These are phyloP conservation scores for Alopecurus myosuroides DNA, from an alignment of 176 grass and related monocot species.

Conservation along the genomic window DNA sequence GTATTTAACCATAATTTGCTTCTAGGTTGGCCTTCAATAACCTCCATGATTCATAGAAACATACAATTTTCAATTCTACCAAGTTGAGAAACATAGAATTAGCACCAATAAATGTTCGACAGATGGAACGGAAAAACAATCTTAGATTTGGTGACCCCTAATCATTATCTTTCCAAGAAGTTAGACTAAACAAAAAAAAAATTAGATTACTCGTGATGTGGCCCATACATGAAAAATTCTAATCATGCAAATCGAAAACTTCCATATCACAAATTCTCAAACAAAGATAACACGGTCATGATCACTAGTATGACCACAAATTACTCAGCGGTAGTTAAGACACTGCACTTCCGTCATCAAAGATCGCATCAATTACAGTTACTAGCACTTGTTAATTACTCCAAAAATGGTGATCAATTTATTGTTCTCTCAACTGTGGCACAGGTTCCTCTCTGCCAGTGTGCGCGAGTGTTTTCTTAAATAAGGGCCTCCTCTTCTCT, in stretches of 20 bases:
- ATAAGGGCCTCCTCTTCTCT: not conserved
- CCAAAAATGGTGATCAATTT: slow-evolving; percentile 14
- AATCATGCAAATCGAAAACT: not conserved
- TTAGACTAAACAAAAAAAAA: not conserved
- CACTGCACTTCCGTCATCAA: slow-evolving; percentile 5
- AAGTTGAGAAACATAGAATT: not conserved
- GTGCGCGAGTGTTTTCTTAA: slow-evolving; percentile 15
- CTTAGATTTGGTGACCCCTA: not conserved
- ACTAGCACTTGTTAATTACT: not conserved
- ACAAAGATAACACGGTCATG: slow-evolving; percentile 19
- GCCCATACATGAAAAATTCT: not conserved
- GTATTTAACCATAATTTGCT: too few relatives aligned
- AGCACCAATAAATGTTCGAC: not conserved
- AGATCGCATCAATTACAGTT: slow-evolving; percentile 13
- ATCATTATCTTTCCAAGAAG: not conserved
- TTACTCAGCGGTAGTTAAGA: slow-evolving; percentile 2
- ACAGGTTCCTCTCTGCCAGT: not conserved
- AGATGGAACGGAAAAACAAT: not conserved
- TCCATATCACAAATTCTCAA: not conserved
- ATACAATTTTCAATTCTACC: not conserved
- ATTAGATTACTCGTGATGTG: not conserved
- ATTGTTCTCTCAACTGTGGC: not conserved
- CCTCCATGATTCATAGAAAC: too few relatives aligned
- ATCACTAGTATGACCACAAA: slow-evolving; percentile 3
- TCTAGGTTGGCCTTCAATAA: too few relatives aligned